Conservation (phyloP, 768 basidiomycete species). For the Sporobolomyces phaffii region DNA sequence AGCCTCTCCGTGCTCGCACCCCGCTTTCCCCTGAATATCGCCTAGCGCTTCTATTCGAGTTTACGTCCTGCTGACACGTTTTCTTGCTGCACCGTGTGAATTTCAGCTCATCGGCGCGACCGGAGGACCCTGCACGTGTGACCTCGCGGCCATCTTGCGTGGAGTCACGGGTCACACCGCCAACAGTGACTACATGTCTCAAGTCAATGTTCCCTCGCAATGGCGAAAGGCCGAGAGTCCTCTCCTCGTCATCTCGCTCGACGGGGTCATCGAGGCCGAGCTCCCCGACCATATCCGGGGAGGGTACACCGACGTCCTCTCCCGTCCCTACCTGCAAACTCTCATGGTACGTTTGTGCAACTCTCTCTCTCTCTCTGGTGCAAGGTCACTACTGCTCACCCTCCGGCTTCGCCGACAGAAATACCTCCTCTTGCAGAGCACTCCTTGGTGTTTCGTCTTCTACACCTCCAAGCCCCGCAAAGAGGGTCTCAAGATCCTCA, state of each 20-base stretch:
- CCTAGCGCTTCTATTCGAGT: neutral
- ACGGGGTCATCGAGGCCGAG: slow-evolving; percentile 20
- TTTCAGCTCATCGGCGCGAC: neutral
- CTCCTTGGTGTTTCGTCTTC: slow-evolving; percentile 24
- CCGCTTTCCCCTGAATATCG: neutral
- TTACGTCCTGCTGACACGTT: neutral
- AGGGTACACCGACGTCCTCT: slow-evolving; percentile 26
- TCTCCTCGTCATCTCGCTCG: slow-evolving; percentile 25
- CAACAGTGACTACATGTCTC: slow-evolving; percentile 5
- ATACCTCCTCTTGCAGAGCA: slow-evolving; percentile 17
- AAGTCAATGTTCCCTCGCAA: neutral
- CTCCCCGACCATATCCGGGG: slow-evolving; percentile 23
- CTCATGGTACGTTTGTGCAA: neutral
- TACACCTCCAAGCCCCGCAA: slow-evolving; percentile 15
- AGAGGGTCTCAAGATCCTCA: slow-evolving; percentile 9
- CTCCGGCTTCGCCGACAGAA: slow-evolving; percentile 1
- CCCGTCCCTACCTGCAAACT: slow-evolving; percentile 17
- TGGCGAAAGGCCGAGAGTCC: neutral
- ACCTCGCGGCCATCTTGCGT: neutral
- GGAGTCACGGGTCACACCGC: neutral
- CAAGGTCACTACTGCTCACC: too few relatives aligned
- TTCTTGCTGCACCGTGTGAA: neutral
- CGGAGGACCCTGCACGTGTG: neutral
- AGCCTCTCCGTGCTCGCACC: neutral
- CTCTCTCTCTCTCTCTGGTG: neutral